Percentiles rank a stretch among this genome's conserved stretches.
Conservation (phyloP, 192 early-diverging fungal species). For the Ambispora gerdemannii region DNA sequence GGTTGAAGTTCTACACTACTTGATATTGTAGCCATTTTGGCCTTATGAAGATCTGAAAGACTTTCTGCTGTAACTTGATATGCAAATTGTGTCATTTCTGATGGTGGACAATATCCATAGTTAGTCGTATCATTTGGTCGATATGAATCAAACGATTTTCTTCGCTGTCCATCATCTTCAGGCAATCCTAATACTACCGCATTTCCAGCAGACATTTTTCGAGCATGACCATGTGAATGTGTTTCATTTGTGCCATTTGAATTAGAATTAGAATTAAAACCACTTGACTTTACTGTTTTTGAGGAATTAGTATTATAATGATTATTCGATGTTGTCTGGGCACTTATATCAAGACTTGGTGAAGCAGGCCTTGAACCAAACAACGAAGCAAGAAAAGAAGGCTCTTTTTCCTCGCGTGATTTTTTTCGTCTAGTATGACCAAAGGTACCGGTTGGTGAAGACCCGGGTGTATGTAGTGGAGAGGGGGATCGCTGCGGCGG, state of each 20-base stretch:
- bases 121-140: neutral
- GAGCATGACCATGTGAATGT: neutral
- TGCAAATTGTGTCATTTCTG: conserved; percentile 23
- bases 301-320: neutral
- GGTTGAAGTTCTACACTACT: neutral
- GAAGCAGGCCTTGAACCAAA: conserved; percentile 26
- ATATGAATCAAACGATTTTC: conserved; percentile 23
- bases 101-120: conserved; percentile 19
- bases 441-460: neutral
- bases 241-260: neutral
- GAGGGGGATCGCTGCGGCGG: conserved; percentile 2
- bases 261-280: neutral
- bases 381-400: neutral
- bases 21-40: neutral
- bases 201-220: conserved; percentile 18
- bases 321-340: neutral
- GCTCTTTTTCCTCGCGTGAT: conserved; percentile 25
- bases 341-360: neutral
- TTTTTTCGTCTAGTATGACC: conserved; percentile 23
- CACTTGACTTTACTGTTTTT: too few relatives aligned
- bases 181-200: neutral
- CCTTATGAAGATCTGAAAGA: neutral
- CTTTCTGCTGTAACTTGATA: neutral
- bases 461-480: neutral
- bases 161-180: conserved; percentile 5